phyloP scores from a whole-genome alignment of 116 monocot species.

The Papilionanthe hybrid region DNA sequence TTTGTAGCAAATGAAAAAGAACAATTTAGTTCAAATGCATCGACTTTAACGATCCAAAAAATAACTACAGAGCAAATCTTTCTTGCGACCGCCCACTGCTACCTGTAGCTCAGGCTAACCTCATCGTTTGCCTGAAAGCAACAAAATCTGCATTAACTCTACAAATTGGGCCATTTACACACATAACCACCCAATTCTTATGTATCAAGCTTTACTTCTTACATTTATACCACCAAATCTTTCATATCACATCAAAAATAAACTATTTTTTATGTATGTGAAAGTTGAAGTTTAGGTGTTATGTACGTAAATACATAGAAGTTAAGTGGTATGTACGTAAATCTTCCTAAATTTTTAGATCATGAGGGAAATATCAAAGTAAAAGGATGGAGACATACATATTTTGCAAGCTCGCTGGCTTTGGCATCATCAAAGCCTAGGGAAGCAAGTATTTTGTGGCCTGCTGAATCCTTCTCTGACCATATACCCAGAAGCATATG shows the following conservation, averaged over 20 bases:
- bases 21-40: not conserved
- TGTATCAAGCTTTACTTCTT: too few relatives aligned
- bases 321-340: too few relatives aligned
- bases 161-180: too few relatives aligned
- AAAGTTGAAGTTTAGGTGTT: too few relatives aligned
- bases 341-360: not conserved
- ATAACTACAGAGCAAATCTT: not conserved
- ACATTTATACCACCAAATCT: too few relatives aligned
- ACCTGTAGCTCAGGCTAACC: constrained; percentile 21
- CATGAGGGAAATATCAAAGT: not conserved
- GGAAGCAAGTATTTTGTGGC: constrained; percentile 73
- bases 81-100: constrained; percentile 4
- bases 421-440: constrained; percentile 82
- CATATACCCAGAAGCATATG: constrained; percentile 93
- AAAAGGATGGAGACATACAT: constrained; percentile 35
- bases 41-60: not conserved
- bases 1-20: constrained; percentile 1
- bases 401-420: constrained; percentile 63
- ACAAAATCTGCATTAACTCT: not conserved
- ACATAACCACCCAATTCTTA: too few relatives aligned
- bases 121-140: constrained; percentile 30
- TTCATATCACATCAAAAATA: too few relatives aligned
- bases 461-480: constrained; percentile 86
- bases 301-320: too few relatives aligned
- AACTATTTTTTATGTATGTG: too few relatives aligned